A percentile compares a stretch with the other conserved stretches of the same genome.
Conservation (phyloP, 1,284 basidiomycete genomes). For the Ganoderma boninense region DNA sequence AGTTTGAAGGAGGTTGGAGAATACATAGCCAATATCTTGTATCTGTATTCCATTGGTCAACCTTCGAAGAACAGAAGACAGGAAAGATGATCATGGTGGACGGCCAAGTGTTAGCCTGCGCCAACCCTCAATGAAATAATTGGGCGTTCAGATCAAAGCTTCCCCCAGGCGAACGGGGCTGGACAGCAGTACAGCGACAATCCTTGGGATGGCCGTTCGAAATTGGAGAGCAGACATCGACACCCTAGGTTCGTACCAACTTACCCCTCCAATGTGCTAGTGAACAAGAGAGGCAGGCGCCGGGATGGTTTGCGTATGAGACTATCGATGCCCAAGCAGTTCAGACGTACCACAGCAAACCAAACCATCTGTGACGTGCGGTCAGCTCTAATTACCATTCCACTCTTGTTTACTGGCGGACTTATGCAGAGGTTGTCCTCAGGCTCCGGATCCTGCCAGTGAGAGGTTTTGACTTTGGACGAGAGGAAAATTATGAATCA, state of each 20-base stretch:
- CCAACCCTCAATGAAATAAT: background rate
- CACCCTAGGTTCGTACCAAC: too few species aligned
- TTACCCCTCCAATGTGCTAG: too few species aligned
- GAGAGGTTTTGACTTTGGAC: too few species aligned
- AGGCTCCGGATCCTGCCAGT: too few species aligned
- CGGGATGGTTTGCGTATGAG: too few species aligned
- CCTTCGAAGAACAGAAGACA: too few species aligned
- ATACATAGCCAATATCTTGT: too few species aligned
- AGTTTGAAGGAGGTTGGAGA: too few species aligned
- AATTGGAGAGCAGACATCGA: background rate
- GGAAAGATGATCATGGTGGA: too few species aligned
- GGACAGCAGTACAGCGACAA: conserved; percentile 3
- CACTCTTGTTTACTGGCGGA: background rate
- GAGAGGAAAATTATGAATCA: too few species aligned
- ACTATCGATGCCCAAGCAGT: background rate
- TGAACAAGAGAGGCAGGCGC: too few species aligned
- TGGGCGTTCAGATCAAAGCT: background rate
- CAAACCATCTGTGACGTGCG: background rate
- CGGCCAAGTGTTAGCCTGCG: background rate
- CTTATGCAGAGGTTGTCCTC: background rate
- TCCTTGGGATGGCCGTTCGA: background rate
- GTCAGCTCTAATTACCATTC: background rate
- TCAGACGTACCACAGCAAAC: background rate
- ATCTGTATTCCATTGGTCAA: too few species aligned
- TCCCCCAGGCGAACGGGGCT: background rate